Evolutionary conservation across 2,329 filamentous ascomycete genomes (phyloP), one percentile per base, ranked within the genome.

Genomic region (Coccinonectria pachysandricola): DNA sequence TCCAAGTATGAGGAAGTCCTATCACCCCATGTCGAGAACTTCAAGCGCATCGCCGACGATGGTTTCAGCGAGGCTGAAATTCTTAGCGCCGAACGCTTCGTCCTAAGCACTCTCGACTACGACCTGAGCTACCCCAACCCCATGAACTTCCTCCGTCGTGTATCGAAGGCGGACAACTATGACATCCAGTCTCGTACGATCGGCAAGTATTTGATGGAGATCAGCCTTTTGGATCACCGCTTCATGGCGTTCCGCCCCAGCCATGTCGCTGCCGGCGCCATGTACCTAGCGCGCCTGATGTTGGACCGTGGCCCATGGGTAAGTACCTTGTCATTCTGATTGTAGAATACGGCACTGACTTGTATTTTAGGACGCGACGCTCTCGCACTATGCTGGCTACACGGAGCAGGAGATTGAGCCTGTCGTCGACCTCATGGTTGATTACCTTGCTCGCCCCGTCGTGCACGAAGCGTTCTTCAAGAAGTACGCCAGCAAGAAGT

Each of bases 401-500:
- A 79, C 72, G 3, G 88, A 96, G 56, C 76, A 88, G 23, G 84
- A 98, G 58, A 86, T 98, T 43, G 74, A 88, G 54, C 88, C 88
- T 8, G 83, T 96, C 20, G 84, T 94, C 50, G 72, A 80, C 46
- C 70, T 96, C 35, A 95, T 98, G 87, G 76, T 98, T 35, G 87
- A 98, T 56, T 98, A 98, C 54, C 78, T 98, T 19, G 81, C 82
- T 32, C 77, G 83, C 8, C 91, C 88, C 14, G 82, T 95, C 28
- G 73, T 79, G 21, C 91, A 98, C 50, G 88, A 96, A 54, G 92
- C 91, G 19, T 95, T 98, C 68, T 96, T 95, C 71, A 94, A 93
- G 73, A 98, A 98, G 61, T 98, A 98, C 56, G 91, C 91, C 30
- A 93, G 85, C 73, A 98, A 96, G 69, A 95, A 94, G 62, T 98